Evolutionary conservation across 1,284 basidiomycete genomes (phyloP), one percentile per base, ranked within the genome.

Genomic region (Waitea zeae): DNA sequence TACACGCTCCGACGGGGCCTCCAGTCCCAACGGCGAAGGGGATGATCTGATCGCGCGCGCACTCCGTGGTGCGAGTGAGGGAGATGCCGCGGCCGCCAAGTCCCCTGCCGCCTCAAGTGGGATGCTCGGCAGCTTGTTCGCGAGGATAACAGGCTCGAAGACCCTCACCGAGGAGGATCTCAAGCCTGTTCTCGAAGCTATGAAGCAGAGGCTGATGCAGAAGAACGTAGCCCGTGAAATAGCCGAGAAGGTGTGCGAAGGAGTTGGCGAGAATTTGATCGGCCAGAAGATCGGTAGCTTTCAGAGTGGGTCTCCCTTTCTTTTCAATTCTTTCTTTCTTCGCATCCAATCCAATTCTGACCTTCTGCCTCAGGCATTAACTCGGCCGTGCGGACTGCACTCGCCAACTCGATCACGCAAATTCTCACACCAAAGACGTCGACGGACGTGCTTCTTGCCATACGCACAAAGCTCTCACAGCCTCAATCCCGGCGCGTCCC

Each of bases 161-260:
- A 67, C 77, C 2, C 61, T 99, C 30, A 84, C 82, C 0, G 68
- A 82, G 38, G 65, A 73, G 29, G 92, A 97, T 51, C 57, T 98
- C 27, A 71, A 73, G 41, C 92, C 93, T 4, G 87, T 95, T 0
- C 55, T 98, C 17, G 78, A 81, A 30, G 83, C 77, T 14, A 98
- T 98, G 90, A 89, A 93, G 51, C 83, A 90, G 42, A 93, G 97
- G 53, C 64, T 98, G 32, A 96, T 97, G 84, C 78, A 84, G 58
- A 98, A 98, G 64, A 99, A 99, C 47, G 95, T 99, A 2, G 95
- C 95, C 5, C 84, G 76, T 53, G 88, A 95, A 39, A 95, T 98
- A 42, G 69, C 93, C 6, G 84, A 92, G 41, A 87, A 92, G 52
- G 74, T 99, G 3, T 96, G 92, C 50, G 87, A 93, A 47, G 77